These are phyloP conservation scores for Kodamaea jinghongensis DNA, from an alignment of 805 yeast species.

Conservation along the genomic window DNA sequence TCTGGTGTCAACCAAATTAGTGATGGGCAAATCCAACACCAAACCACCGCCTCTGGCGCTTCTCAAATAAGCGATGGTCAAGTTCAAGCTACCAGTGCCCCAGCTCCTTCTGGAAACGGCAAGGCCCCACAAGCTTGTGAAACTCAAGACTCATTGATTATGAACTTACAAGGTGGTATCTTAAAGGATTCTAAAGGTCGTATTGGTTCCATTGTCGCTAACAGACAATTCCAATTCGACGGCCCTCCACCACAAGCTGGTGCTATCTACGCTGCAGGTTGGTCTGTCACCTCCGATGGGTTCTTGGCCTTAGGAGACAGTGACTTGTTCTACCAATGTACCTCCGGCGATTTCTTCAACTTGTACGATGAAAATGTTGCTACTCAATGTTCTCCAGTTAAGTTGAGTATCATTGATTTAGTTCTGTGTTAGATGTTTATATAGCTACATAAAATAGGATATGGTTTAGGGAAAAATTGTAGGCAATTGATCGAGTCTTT, in stretches of 20 bases:
- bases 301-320: slow-evolving; percentile 58
- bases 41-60: slow-evolving; percentile 26
- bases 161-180: slow-evolving; percentile 50
- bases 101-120: slow-evolving; percentile 19
- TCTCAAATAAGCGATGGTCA: slow-evolving; percentile 32
- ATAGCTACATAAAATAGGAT: slow-evolving; percentile 2
- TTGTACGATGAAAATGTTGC: slow-evolving; percentile 65
- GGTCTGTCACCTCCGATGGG: slow-evolving; percentile 42
- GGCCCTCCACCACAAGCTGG: slow-evolving; percentile 77
- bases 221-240: slow-evolving; percentile 78
- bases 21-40: slow-evolving; percentile 35
- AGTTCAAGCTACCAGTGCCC: slow-evolving; percentile 21
- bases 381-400: slow-evolving; percentile 49
- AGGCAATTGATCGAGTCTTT: too few species aligned
- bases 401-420: slow-evolving; percentile 14
- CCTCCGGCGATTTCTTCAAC: slow-evolving; percentile 77
- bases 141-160: slow-evolving; percentile 41
- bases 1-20: slow-evolving; percentile 38
- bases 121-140: slow-evolving; percentile 24
- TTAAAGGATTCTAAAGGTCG: slow-evolving; percentile 62
- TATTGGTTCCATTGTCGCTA: slow-evolving; percentile 76
- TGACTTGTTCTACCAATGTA: slow-evolving; percentile 68
- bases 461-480: neutral
- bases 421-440: slow-evolving; percentile 10
- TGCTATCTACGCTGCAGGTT: slow-evolving; percentile 29